Evolutionary conservation across 1,139 yeast genomes (phyloP).

Genomic region (Arxiozyma slooffiae): DNA sequence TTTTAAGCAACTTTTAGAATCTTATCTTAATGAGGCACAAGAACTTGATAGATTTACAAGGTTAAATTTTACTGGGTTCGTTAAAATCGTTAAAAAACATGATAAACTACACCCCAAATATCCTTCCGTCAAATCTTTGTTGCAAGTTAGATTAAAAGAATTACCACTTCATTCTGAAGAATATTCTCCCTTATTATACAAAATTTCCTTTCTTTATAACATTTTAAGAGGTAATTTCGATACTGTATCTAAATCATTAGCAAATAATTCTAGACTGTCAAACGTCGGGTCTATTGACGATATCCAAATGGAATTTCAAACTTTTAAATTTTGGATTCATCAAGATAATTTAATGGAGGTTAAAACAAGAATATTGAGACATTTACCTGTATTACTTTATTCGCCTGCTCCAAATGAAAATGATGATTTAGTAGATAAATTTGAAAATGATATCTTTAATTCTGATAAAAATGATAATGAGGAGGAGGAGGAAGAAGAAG

Average conservation of each 20-base stretch:
- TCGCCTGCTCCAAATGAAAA: constrained; percentile 34
- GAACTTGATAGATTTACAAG: constrained; percentile 86
- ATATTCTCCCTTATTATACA: constrained; percentile 80
- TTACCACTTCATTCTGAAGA: constrained; percentile 93
- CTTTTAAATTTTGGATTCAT: constrained; percentile 90
- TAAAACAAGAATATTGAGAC: constrained; percentile 84
- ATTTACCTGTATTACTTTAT: constrained; percentile 83
- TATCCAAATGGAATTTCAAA: constrained; percentile 50
- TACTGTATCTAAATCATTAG: constrained; percentile 25
- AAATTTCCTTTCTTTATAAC: constrained; percentile 71
- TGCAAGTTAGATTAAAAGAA: constrained; percentile 77
- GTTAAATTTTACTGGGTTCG: constrained; percentile 86
- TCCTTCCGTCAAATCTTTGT: constrained; percentile 70
- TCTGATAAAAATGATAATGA: constrained; percentile 29
- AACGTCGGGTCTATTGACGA: constrained; percentile 20
- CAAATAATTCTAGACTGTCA: constrained; percentile 26
- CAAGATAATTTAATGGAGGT: constrained; percentile 96
- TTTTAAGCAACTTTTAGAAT: constrained; percentile 63
- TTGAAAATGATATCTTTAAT: constrained; percentile 31
- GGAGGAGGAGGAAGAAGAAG: constrained; percentile 23
- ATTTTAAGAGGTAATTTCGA: constrained; percentile 44
- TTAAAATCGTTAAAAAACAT: constrained; percentile 90
- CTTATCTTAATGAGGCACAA: constrained; percentile 62
- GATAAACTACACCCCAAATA: constrained; percentile 80
- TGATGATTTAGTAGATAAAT: constrained; percentile 24